Conservation (phyloP, 2,329 filamentous ascomycete species). For the Diaporthe vexans region DNA sequence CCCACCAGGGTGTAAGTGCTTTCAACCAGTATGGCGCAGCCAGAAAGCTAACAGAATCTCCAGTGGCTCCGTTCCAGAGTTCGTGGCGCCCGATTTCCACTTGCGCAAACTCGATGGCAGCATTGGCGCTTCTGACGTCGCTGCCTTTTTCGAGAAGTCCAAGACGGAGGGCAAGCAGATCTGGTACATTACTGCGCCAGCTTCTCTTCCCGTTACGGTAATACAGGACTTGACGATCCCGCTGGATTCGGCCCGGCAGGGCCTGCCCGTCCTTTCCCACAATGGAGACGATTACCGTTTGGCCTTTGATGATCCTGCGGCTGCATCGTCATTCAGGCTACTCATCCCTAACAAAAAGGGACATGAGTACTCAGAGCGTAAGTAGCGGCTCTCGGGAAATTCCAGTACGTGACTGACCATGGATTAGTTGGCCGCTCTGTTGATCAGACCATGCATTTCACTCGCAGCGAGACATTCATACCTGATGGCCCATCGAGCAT, state of each 20-base stretch:
- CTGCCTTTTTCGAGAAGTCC: conserved; percentile 69
- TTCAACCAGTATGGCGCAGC: neutral
- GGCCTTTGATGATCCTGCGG: conserved; percentile 65
- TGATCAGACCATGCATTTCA: conserved; percentile 74
- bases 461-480: conserved; percentile 52
- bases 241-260: conserved; percentile 66
- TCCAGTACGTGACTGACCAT: conserved; percentile 45
- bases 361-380: conserved; percentile 44
- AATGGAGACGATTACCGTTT: conserved; percentile 75
- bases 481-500: conserved; percentile 44
- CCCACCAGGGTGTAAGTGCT: conserved; percentile 38
- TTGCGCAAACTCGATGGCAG: conserved; percentile 64
- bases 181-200: conserved; percentile 84
- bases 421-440: conserved; percentile 60
- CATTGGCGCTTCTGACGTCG: conserved; percentile 59
- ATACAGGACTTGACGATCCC: conserved; percentile 75
- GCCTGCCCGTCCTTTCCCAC: conserved; percentile 71
- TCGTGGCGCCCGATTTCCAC: conserved; percentile 66
- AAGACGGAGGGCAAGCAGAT: conserved; percentile 79
- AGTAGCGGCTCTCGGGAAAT: conserved; percentile 34
- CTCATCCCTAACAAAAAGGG: conserved; percentile 71
- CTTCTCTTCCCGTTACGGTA: conserved; percentile 76
- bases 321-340: conserved; percentile 68
- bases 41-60: conserved; percentile 20
- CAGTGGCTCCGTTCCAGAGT: conserved; percentile 56